Evolutionary conservation across 352 stramenopile genomes (phyloP).

Genomic region (Halophytophthora polymorphica): DNA sequence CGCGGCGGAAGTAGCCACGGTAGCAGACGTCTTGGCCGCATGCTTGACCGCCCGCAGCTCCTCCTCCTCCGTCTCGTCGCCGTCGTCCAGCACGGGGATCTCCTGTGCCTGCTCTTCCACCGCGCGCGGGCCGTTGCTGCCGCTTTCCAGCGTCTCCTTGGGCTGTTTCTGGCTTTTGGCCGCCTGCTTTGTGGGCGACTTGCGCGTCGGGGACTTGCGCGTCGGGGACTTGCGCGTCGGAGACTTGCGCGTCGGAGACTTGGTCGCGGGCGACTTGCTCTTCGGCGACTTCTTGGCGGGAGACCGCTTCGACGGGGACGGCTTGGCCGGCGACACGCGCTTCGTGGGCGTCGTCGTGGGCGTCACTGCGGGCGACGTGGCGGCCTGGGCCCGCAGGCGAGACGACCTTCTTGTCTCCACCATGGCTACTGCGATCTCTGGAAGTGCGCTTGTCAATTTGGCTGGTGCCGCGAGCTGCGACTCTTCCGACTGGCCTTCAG

Average conservation of each 20-base stretch:
- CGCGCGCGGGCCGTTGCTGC: too few relatives aligned
- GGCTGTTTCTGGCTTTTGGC: neutral
- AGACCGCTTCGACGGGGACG: constrained; percentile 10
- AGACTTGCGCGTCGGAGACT: constrained; percentile 10
- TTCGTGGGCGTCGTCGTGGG: constrained; percentile 17
- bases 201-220: too few relatives aligned
- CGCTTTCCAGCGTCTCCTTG: neutral
- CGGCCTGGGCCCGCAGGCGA: constrained; percentile 51
- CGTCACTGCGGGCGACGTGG: constrained; percentile 3
- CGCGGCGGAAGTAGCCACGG: too few relatives aligned
- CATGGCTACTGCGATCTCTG: constrained; percentile 26
- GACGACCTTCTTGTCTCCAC: constrained; percentile 62
- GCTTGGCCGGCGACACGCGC: neutral
- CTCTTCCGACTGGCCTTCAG: too few relatives aligned
- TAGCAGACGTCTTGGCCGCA: too few relatives aligned
- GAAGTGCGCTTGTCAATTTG: neutral
- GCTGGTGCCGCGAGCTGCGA: too few relatives aligned
- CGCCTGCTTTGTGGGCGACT: neutral
- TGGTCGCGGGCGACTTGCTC: constrained; percentile 10
- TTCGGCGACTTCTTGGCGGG: constrained; percentile 16
- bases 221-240: too few relatives aligned
- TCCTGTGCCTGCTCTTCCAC: constrained; percentile 17
- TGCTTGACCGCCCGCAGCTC: too few relatives aligned
- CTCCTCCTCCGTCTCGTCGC: constrained; percentile 14
- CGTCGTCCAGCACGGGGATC: constrained; percentile 18